Evolutionary conservation across 1,139 yeast genomes (phyloP), one percentile per base, ranked within the genome.

Genomic region (Hemisphaericaspora xylanilytica): DNA sequence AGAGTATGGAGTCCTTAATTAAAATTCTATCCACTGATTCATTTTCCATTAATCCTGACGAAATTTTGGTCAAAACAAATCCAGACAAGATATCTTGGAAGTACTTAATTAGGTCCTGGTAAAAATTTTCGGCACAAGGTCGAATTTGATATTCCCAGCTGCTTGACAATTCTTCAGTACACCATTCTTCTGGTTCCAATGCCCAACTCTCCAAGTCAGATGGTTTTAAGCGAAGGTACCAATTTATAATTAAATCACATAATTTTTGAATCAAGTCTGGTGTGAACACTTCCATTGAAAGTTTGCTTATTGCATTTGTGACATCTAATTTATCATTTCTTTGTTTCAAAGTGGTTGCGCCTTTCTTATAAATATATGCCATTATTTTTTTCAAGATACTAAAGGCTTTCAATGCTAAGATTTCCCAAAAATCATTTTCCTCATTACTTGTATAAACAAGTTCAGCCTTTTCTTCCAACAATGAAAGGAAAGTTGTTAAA

Each of bases 161-260:
- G 6, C 80, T 70, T 31, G 83, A 76, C 41, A 82, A 66, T 49
- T 89, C 95, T 54, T 86, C 95, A 46, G 81, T 81, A 25, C 87
- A 80, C 88, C 95, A 92, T 55, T 87, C 96, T 58, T 89, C 97
- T 0, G 97, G 96, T 44, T 88, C 96, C 25, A 75, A 60, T 11
- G 70, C 60, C 97, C 97, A 92, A 34, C 78, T 67, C 49, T 85
- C 95, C 36, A 90, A 62, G 54, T 90, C 97, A 1, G 75, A 63
- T 0, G 90, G 86, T 40, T 81, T 78, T 35, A 90, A 61, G 39
- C 82, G 75, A 47, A 92, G 70, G 56, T 87, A 90, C 78, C 84
- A 81, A 28, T 73, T 72, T 41, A 88, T 80, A 26, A 89, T 65
- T 25, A 85, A 63, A 45, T 84, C 84, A 17, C 88, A 75, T 16